Evolutionary conservation across 805 yeast species (phyloP), one percentile per base, ranked within the genome.

Genomic region (Diddensiella santjacobensis): DNA sequence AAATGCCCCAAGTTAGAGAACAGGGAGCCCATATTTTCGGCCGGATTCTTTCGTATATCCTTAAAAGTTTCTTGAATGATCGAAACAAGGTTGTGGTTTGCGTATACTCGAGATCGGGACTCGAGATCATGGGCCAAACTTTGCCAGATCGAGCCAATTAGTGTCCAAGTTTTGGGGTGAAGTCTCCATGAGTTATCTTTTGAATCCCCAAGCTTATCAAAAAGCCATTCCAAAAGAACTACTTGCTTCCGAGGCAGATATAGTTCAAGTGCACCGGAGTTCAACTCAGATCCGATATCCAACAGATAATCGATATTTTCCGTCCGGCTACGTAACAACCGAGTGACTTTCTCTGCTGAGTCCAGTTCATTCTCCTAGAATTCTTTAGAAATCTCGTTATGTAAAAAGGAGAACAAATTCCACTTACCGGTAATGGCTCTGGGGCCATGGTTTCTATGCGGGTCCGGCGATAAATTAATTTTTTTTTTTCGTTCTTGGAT

Each of bases 161-260:
- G 29, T 3, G 10, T 24, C 66, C 65, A 63, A 1, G 54, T n/a
- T n/a, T 38, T 37, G 2, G 44, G 24, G 15, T 44, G 29, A 10
- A 22, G 11, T 6, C 56, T 44, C 50, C 50, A 47, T 5, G 18
- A 6, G 1, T 20, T 23, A 20, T 40, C 29, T 18, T 58, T 20
- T 19, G 54, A 62, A 15, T 44, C 38, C 3, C 55, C 49, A 5
- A 64, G 44, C 45, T 54, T 58, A 37, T 65, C 67, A 41, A 68
- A 55, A 39, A 58, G 45, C 71, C 71, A 68, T 23, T 69, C 71
- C 18, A 66, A 47, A 3, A 69, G 40, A n/a, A 67, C 65, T 2
- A 52, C 48, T 6, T 63, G 55, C 35, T 56, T 58, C n/a, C 58
- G 49, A 1, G 72, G 72, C 3, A 69, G 58, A 35, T 49, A 54